Evolutionary conservation across 139 green algal species (phyloP), one percentile per base, ranked within the genome.

Genomic region (Parachlorella kessleri): DNA sequence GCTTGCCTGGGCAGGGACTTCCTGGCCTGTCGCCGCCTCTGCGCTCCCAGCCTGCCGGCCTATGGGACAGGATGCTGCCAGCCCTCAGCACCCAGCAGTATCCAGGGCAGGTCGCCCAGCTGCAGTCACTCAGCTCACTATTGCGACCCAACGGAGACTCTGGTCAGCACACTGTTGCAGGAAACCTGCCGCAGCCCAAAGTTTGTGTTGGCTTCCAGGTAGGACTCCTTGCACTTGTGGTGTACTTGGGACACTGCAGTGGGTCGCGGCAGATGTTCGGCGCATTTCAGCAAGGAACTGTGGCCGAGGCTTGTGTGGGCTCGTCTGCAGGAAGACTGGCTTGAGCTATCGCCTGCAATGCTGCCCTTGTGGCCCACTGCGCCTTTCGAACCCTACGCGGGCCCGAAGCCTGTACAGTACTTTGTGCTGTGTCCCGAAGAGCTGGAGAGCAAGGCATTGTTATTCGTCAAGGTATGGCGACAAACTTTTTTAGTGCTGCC

Each of bases 251-350:
- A 26, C 59, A 67, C n/a, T n/a, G n/a, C n/a, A n/a, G n/a, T n/a
- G n/a, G n/a, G n/a, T n/a, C n/a, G n/a, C n/a, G n/a, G n/a, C n/a
- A n/a, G n/a, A n/a, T n/a, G n/a, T n/a, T n/a, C n/a, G n/a, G n/a
- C n/a, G n/a, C n/a, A n/a, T n/a, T n/a, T n/a, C n/a, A n/a, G n/a
- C n/a, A n/a, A n/a, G n/a, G n/a, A n/a, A n/a, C n/a, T n/a, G n/a
- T n/a, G n/a, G n/a, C n/a, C n/a, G n/a, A n/a, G n/a, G n/a, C n/a
- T n/a, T n/a, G n/a, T n/a, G n/a, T n/a, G n/a, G n/a, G n/a, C n/a
- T n/a, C n/a, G n/a, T n/a, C n/a, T 42, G 41, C 77, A 83, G 78
- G 78, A 73, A 0, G 78, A 83, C 63, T 83, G 78, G 78, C 70
- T 83, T 40, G 78, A 83, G 35, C 59, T 79, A 63, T 18, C 78